Base-by-base conservation (phyloP, 2,329 filamentous ascomycete species). In the Diaporthe vaccinii region DNA sequence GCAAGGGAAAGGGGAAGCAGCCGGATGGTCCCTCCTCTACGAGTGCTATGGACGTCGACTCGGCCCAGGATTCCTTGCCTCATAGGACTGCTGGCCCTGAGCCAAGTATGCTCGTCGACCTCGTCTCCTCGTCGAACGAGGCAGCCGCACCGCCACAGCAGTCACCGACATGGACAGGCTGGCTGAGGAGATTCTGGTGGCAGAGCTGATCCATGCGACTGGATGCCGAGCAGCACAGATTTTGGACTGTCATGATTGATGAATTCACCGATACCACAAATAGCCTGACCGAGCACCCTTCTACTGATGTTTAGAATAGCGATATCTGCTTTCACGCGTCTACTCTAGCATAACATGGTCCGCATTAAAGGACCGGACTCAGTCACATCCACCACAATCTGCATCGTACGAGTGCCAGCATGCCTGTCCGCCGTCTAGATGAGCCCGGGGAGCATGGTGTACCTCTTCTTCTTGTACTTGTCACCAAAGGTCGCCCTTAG, bases 401-500 rank as follows among this genome's bases (percentile, higher is more conserved):
- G 20, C 59, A 25, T 15, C 7, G 12, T 36, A 31, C 20, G 39
- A 34, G 15, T 69, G 25, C 57, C 4, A 8, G 6, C 34, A 55
- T 57, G 22, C 58, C 25, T 9, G n/a, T n/a, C 12, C 9, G 9
- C 39, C 39, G 20, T 70, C 85, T 86, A 97, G 82, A 93, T 89
- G 69, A 98, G 86, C 4, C 94, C 94, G 4, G 97, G 95, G 75
- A 98, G 84, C 85, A 98, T 93, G 76, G 91, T 92, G 82, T 89
- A 96, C 81, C 91, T 91, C 94, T 99, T 98, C 88, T 93, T 96
- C 92, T 96, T 96, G 87, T 99, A 99, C 85, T 93, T 94, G 83
- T 96, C 94, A 55, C 94, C 94, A 84, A 98, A 98, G 84, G 98
- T 94, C 84, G 93, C 93, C 80, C 97, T 92, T 84, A 98, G 97